These are phyloP conservation scores for Lactarius akahatsu DNA, from an alignment of 768 basidiomycete species.

Conservation along the genomic window DNA sequence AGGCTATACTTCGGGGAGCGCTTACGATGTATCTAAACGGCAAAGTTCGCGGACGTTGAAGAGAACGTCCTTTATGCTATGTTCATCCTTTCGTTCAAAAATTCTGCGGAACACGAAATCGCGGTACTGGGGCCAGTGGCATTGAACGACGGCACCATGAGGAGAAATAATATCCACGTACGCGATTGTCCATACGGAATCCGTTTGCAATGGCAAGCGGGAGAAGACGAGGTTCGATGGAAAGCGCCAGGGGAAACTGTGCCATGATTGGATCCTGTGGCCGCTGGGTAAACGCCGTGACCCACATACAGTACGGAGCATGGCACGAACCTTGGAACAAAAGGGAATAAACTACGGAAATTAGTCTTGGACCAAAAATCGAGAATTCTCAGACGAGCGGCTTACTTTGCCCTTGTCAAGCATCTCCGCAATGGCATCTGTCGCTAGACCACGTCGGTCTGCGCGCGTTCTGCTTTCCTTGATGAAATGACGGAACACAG, in stretches of 20 bases:
- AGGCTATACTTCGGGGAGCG: slow-evolving; percentile 12
- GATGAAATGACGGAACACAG: slow-evolving; percentile 60
- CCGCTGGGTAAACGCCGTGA: slow-evolving; percentile 6
- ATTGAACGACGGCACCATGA: not conserved
- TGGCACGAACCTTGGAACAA: slow-evolving; percentile 54
- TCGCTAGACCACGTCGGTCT: slow-evolving; percentile 56
- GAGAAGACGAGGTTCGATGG: slow-evolving; percentile 72
- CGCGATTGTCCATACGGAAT: slow-evolving; percentile 77
- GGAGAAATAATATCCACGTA: slow-evolving; percentile 34
- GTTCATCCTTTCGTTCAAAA: slow-evolving; percentile 66
- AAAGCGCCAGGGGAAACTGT: slow-evolving; percentile 72
- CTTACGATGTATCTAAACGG: slow-evolving; percentile 65
- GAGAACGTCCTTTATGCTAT: slow-evolving; percentile 60
- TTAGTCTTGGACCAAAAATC: slow-evolving; percentile 10
- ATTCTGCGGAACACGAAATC: slow-evolving; percentile 87
- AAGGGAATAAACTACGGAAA: slow-evolving; percentile 71
- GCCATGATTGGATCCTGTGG: slow-evolving; percentile 72
- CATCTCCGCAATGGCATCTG: slow-evolving; percentile 64
- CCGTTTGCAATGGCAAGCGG: slow-evolving; percentile 72
- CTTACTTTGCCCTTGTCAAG: slow-evolving; percentile 69
- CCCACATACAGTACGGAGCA: not conserved
- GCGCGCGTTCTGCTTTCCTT: slow-evolving; percentile 67
- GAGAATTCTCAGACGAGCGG: slow-evolving; percentile 26
- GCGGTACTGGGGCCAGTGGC: slow-evolving; percentile 53
- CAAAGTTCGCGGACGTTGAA: slow-evolving; percentile 71